Evolutionary conservation across 768 basidiomycete genomes (phyloP).

Genomic region (Trametopsis cervina): DNA sequence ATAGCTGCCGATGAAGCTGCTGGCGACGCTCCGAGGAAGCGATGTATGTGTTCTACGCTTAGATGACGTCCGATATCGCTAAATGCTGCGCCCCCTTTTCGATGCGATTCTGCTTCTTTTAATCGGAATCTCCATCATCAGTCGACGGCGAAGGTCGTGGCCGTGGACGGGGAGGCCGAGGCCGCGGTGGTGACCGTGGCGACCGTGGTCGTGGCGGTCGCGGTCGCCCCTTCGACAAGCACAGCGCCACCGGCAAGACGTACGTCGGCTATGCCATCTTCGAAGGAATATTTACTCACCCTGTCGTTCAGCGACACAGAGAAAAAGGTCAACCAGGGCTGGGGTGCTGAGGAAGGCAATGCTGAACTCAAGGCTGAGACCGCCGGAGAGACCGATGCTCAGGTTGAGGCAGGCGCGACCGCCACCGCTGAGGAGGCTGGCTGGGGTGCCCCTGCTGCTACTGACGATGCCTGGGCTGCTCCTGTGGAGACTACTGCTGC

Average conservation of each 20-base stretch:
- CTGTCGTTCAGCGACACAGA: constrained; percentile 68
- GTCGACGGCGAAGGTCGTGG: constrained; percentile 38
- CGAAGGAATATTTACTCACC: constrained; percentile 1
- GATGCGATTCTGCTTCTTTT: constrained; percentile 5
- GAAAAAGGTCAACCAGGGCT: constrained; percentile 90
- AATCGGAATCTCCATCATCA: constrained; percentile 4
- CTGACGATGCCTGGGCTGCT: constrained; percentile 23
- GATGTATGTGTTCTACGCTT: constrained; percentile 15
- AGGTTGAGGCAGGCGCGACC: constrained; percentile 37
- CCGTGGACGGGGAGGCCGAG: constrained; percentile 32
- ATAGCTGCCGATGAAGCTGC: constrained; percentile 30
- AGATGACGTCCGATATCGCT: not conserved
- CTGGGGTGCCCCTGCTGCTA: constrained; percentile 29
- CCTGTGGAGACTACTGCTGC: constrained; percentile 25
- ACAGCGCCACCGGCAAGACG: constrained; percentile 82
- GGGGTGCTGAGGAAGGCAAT: constrained; percentile 89
- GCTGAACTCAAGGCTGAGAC: constrained; percentile 79
- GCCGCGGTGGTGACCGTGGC: constrained; percentile 39
- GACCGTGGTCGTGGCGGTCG: constrained; percentile 52
- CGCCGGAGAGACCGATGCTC: constrained; percentile 67
- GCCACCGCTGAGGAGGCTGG: constrained; percentile 24
- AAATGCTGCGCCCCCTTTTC: not conserved
- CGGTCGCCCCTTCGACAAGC: constrained; percentile 78
- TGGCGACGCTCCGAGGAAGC: constrained; percentile 17
- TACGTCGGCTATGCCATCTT: constrained; percentile 29